Evolutionary conservation across 1,284 basidiomycete species (phyloP).

Genomic region (Termitomyces sp.): DNA sequence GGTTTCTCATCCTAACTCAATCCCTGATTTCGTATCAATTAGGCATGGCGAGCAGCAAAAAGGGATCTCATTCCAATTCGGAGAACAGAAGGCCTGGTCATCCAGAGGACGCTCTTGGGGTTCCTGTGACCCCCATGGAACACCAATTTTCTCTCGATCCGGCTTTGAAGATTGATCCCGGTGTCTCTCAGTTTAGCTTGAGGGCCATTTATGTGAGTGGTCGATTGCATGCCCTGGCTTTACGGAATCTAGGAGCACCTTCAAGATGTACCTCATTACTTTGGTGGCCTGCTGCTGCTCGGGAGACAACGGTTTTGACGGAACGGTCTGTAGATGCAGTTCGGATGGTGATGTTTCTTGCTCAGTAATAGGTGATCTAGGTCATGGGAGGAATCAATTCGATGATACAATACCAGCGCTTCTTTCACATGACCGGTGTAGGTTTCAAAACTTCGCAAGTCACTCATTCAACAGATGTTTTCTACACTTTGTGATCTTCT

Average conservation of each 20-base stretch:
- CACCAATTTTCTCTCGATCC: slow-evolving; percentile 38
- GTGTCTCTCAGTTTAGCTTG: slow-evolving; percentile 33
- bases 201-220: slow-evolving; percentile 30
- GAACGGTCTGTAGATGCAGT: slow-evolving; percentile 31
- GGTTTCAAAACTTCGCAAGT: slow-evolving; percentile 40
- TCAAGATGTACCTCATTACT: slow-evolving; percentile 39
- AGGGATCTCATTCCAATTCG: slow-evolving; percentile 14
- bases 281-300: slow-evolving; percentile 45
- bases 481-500: background rate
- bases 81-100: slow-evolving; percentile 15
- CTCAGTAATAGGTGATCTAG: slow-evolving; percentile 11
- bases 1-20: background rate
- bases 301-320: slow-evolving; percentile 48
- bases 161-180: slow-evolving; percentile 45
- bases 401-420: slow-evolving; percentile 44
- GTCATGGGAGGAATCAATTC: slow-evolving; percentile 52
- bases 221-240: slow-evolving; percentile 6
- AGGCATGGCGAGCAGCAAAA: slow-evolving; percentile 13
- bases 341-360: background rate
- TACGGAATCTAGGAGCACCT: background rate
- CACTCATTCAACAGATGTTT: background rate
- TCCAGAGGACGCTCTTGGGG: slow-evolving; percentile 2
- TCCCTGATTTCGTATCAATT: background rate
- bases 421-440: slow-evolving; percentile 40
- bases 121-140: slow-evolving; percentile 32